These are phyloP conservation scores for Collariella sp. DNA, from an alignment of 495 filamentous ascomycete species.

Conservation along the genomic window DNA sequence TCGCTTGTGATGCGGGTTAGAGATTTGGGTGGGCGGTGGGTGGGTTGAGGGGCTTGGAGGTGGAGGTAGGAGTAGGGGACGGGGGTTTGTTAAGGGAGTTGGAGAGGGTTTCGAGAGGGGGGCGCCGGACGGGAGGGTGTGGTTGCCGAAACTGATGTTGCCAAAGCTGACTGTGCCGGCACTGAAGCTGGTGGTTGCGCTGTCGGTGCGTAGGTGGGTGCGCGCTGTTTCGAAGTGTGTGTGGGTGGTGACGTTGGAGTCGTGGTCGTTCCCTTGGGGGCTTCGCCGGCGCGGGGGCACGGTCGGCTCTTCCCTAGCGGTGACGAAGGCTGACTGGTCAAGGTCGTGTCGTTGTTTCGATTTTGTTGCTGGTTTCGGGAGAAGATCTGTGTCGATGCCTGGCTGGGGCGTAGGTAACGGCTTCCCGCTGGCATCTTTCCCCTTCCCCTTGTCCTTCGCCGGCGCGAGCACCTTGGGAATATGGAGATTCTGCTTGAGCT, in stretches of 20 bases:
- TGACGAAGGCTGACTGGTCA: slow-evolving; percentile 17
- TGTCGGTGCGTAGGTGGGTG: slow-evolving; percentile 22
- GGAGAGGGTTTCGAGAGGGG: slow-evolving; percentile 35
- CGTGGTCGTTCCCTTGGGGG: neutral
- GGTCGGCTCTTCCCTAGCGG: neutral
- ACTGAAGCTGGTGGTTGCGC: slow-evolving; percentile 2
- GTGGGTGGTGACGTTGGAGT: slow-evolving; percentile 7
- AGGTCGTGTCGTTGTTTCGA: slow-evolving; percentile 10
- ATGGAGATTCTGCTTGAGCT: slow-evolving; percentile 24
- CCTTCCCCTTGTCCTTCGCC: neutral
- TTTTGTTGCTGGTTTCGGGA: slow-evolving; percentile 14
- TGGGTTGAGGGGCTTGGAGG: slow-evolving; percentile 4
- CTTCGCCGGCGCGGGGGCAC: neutral
- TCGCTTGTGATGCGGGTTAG: slow-evolving; percentile 27
- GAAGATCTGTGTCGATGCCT: slow-evolving; percentile 17
- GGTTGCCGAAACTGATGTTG: slow-evolving; percentile 5
- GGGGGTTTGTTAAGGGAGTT: slow-evolving; percentile 33
- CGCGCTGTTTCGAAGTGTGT: slow-evolving; percentile 31
- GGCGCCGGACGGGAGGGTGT: slow-evolving; percentile 10
- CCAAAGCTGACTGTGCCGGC: neutral
- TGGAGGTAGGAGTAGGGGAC: too few species aligned
- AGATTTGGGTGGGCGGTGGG: neutral
- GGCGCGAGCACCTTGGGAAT: neutral
- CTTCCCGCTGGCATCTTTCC: slow-evolving; percentile 5
- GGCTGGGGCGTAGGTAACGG: too few species aligned